Percentiles rank a stretch among this genome's conserved stretches.
phyloP scores from a whole-genome alignment of 139 green algal species.

The Chlamydomonas sphaeroides region DNA sequence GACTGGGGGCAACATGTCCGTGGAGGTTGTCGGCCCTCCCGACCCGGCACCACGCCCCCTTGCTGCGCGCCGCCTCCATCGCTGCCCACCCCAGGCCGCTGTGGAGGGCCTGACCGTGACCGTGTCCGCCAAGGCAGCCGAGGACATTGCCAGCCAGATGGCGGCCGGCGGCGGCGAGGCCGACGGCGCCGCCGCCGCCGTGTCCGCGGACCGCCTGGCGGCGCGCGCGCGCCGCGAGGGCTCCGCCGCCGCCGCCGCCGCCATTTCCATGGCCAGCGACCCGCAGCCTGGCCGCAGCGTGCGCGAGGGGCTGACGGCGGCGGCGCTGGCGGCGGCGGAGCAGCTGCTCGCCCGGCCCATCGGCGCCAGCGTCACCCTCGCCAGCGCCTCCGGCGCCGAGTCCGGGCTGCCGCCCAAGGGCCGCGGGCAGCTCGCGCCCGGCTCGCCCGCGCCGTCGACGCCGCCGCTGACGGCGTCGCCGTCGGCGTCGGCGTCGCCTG shows the following conservation, averaged over 20 bases:
- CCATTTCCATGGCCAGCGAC: background rate
- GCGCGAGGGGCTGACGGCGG: slow-evolving; percentile 15
- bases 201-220: background rate
- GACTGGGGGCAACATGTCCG: no score
- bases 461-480: background rate
- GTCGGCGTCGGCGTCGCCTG: background rate
- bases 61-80: background rate
- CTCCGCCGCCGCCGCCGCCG: background rate
- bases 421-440: background rate
- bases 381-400: background rate
- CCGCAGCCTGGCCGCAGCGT: slow-evolving; percentile 10
- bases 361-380: background rate
- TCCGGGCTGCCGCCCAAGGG: background rate
- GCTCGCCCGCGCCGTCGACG: background rate
- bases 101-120: slow-evolving; percentile 5
- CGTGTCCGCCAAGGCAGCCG: background rate
- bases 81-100: background rate
- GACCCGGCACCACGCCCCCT: no score
- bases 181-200: background rate
- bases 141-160: background rate
- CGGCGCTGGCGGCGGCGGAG: background rate
- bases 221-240: background rate
- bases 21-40: no score
- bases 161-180: background rate
- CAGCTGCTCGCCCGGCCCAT: background rate